phyloP scores from a whole-genome alignment of 2,329 filamentous ascomycete genomes.

The Pezicula carpinea region DNA sequence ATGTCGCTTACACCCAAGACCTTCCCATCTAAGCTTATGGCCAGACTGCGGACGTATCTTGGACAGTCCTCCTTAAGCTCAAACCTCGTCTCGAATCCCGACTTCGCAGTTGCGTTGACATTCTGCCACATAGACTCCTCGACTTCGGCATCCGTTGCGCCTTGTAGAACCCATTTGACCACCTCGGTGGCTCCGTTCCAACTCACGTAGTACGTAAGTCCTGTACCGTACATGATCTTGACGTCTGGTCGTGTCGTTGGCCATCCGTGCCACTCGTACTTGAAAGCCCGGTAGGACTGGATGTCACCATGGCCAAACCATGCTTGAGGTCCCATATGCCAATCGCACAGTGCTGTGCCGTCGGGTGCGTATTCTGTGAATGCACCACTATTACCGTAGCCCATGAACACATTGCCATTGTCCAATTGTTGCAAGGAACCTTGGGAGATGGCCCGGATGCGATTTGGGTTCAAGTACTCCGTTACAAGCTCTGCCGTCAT shows the following conservation, averaged over 20 bases:
- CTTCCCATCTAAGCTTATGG: background rate
- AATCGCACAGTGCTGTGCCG: slow-evolving; percentile 30
- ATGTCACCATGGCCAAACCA: slow-evolving; percentile 20
- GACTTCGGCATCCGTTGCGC: slow-evolving; percentile 4
- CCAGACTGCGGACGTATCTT: background rate
- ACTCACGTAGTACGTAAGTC: slow-evolving; percentile 40
- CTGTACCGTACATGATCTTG: slow-evolving; percentile 24
- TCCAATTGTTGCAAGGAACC: slow-evolving; percentile 9
- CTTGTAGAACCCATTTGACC: slow-evolving; percentile 40
- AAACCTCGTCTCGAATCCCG: background rate
- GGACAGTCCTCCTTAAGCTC: background rate
- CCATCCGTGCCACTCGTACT: slow-evolving; percentile 31
- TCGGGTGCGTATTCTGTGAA: slow-evolving; percentile 14
- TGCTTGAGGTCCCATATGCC: slow-evolving; percentile 29
- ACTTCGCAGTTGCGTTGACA: background rate
- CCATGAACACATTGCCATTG: slow-evolving; percentile 10
- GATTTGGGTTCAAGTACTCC: slow-evolving; percentile 2
- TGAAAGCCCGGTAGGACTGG: slow-evolving; percentile 33
- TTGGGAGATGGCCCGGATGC: slow-evolving; percentile 10
- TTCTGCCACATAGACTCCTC: background rate
- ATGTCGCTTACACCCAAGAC: background rate
- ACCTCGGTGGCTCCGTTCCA: slow-evolving; percentile 47
- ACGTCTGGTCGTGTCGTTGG: slow-evolving; percentile 29
- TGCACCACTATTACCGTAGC: slow-evolving; percentile 7
- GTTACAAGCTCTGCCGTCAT: slow-evolving; percentile 6